Evolutionary conservation across 805 yeast genomes (phyloP).

Genomic region (Candida endomychidarum): DNA sequence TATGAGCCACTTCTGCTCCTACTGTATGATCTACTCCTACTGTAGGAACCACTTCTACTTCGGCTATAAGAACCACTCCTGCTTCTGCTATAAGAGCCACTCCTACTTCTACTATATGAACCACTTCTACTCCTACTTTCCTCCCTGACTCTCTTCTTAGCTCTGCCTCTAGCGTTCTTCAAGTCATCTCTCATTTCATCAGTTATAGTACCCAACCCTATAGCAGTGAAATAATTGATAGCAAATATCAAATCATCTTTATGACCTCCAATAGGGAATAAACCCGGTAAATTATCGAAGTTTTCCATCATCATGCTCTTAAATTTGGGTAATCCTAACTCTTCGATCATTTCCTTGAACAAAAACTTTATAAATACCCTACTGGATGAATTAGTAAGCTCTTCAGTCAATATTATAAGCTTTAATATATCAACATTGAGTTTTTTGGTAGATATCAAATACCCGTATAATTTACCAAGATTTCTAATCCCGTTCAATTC

Average conservation of each 20-base stretch:
- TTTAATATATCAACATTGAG: constrained; percentile 63
- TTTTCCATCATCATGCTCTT: constrained; percentile 54
- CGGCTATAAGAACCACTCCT: constrained; percentile 9
- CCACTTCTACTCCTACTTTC: constrained; percentile 15
- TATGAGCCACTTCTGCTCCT: constrained; percentile 17
- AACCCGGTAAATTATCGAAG: constrained; percentile 46
- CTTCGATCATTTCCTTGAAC: constrained; percentile 76
- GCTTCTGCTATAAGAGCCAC: constrained; percentile 16
- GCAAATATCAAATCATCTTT: constrained; percentile 66
- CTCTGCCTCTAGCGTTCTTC: constrained; percentile 12
- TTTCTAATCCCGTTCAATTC: constrained; percentile 76
- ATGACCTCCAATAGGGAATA: constrained; percentile 59
- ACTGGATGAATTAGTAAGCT: constrained; percentile 72
- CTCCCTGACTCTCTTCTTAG: constrained; percentile 16
- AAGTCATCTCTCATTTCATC: constrained; percentile 72
- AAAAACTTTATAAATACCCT: constrained; percentile 80
- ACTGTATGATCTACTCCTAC: constrained; percentile 18
- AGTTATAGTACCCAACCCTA: constrained; percentile 81
- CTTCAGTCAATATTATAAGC: constrained; percentile 61
- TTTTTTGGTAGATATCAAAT: constrained; percentile 67
- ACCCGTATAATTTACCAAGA: constrained; percentile 85
- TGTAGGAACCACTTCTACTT: constrained; percentile 20
- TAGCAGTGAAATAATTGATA: constrained; percentile 90
- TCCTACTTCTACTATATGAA: too few relatives aligned
- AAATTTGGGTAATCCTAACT: constrained; percentile 60